Percentiles rank a stretch among this genome's conserved stretches.
Evolutionary conservation across 371 early-diverging fungal species (phyloP).

Genomic region (Syncephalastrum sp.): DNA sequence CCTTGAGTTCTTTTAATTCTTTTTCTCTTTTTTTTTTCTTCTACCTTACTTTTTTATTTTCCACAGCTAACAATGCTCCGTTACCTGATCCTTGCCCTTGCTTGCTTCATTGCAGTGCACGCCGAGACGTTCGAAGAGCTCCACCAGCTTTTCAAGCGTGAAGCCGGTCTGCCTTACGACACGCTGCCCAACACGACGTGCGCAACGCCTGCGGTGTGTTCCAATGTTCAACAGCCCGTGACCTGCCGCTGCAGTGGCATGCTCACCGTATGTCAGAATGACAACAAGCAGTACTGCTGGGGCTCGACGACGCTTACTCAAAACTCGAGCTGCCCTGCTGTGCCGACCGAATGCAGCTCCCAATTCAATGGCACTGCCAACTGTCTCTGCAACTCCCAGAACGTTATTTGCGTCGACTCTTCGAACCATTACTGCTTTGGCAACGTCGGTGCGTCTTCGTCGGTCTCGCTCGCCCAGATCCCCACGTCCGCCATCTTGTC

Average conservation of each 20-base stretch:
- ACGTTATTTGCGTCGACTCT: conserved; percentile 35
- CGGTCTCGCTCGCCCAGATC: conserved; percentile 5
- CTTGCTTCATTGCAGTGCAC: conserved; percentile 12
- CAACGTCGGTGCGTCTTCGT: conserved; percentile 1
- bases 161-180: conserved; percentile 29
- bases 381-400: conserved; percentile 29
- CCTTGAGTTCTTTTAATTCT: not conserved
- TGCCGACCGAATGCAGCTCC: conserved; percentile 21
- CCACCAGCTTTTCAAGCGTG: conserved; percentile 25
- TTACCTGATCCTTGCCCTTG: not conserved
- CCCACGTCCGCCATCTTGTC: conserved; percentile 2
- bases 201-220: conserved; percentile 23
- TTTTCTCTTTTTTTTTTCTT: conserved; percentile 2
- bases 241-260: conserved; percentile 33
- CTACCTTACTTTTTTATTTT: conserved; percentile 5
- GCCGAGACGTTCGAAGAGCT: conserved; percentile 1
- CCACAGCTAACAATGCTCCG: not conserved
- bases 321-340: conserved; percentile 21
- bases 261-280: conserved; percentile 26
- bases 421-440: conserved; percentile 39
- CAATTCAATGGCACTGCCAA: conserved; percentile 17
- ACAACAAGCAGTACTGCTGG: conserved; percentile 31
- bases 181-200: conserved; percentile 27
- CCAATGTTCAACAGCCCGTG: conserved; percentile 18
- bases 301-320: conserved; percentile 24